Evolutionary conservation across 2,329 filamentous ascomycete species (phyloP).

Genomic region (Dactylellina sp.): DNA sequence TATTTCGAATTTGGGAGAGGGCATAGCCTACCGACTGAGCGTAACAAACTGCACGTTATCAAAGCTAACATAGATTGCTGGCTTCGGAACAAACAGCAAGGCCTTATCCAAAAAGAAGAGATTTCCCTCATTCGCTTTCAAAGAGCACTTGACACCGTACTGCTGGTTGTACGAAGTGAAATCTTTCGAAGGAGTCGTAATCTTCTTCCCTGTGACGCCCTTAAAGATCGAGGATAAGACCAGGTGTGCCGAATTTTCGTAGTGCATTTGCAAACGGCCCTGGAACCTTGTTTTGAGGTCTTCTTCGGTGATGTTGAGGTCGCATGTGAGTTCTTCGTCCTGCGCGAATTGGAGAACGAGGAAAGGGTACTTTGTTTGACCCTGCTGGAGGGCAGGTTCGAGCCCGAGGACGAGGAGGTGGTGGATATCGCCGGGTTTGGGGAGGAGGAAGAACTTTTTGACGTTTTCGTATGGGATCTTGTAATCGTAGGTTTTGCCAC

Average conservation of each 20-base stretch:
- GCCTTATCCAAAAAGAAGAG: constrained; percentile 97
- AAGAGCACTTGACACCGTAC: constrained; percentile 98
- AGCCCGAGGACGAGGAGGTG: constrained; percentile 93
- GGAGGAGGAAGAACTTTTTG: constrained; percentile 98
- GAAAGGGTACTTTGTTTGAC: constrained; percentile 97
- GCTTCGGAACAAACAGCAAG: constrained; percentile 99
- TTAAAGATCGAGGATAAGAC: constrained; percentile 97
- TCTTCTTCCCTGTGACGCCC: constrained; percentile 92
- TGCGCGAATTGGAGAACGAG: constrained; percentile 99
- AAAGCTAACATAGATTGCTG: constrained; percentile 95
- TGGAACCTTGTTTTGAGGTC: constrained; percentile 86
- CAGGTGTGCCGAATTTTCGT: constrained; percentile 91
- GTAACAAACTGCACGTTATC: constrained; percentile 92
- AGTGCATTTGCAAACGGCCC: constrained; percentile 86
- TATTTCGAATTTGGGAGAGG: neutral
- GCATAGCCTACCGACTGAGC: constrained; percentile 73
- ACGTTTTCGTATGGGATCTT: constrained; percentile 98
- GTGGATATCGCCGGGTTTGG: constrained; percentile 98
- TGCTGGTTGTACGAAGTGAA: constrained; percentile 94
- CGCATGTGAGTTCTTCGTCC: constrained; percentile 95
- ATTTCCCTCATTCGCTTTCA: constrained; percentile 98
- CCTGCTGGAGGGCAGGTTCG: constrained; percentile 93
- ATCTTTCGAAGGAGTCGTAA: constrained; percentile 91
- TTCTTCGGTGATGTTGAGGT: constrained; percentile 94
- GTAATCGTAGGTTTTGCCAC: constrained; percentile 99